Base-by-base conservation (phyloP, 768 basidiomycete genomes). In the Russula earlei region DNA sequence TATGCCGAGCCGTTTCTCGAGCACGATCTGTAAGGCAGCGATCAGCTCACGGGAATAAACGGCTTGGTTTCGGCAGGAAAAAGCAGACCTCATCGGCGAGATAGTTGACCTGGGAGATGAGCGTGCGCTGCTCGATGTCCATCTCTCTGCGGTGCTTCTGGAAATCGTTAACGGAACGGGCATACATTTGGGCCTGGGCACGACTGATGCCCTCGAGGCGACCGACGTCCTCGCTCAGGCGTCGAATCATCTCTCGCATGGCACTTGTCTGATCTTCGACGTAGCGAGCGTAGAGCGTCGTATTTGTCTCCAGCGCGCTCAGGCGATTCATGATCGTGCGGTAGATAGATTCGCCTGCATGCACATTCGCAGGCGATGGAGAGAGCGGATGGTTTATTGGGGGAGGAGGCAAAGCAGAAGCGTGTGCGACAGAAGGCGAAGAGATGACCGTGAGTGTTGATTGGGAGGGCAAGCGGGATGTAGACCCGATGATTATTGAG, bases 241-340 rank as follows among this genome's bases (percentile, higher is more conserved):
- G 74, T 54, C 77, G 77, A 33, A 97, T 74, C 46, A 90, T 77
- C 34, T 87, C 85, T 5, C 90, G 74, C 19, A 96, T 78, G 29
- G 82, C 80, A 14, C 77, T 69, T 0, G 84, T 87, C 65, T 98
- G 95, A 65, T 94, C 91, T 63, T 93, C 92, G 12, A 96, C 83
- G 66, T 96, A 98, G 17, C 82, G 70, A 20, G 83, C 78, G 42
- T 90, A 85, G 4, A 97, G 75, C 0, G 90, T 90, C 46, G 92
- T 87, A 63, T 94, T 96, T 9, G 79, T 78, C 68, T 98, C 94
- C 14, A 98, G 77, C 6, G 82, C 80, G 2, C 81, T 80, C 11
- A 99, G 77, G 7, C 93, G 84, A 63, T 96, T 95, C 83, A 94
- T 94, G 62, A 98, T 99, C 12, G 86, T 90, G 8, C 92, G 85